Evolutionary conservation across 1,139 yeast genomes (phyloP), one percentile per base, ranked within the genome.

Genomic region (Taiozyma onychis): DNA sequence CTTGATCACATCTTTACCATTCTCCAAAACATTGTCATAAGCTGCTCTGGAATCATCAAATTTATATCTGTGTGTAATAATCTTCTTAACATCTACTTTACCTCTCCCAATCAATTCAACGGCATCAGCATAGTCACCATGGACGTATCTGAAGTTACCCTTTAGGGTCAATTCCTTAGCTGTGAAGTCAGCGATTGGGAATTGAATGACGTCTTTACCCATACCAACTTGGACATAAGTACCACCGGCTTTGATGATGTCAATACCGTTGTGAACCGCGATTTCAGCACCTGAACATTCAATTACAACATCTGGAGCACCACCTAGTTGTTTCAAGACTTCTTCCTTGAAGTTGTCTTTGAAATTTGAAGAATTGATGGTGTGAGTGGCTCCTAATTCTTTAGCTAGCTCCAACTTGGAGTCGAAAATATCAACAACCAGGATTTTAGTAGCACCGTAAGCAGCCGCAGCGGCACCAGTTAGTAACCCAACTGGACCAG

Each of bases 401-500:
- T 57, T 57, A 13, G 69, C 64, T 49, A 62, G 56, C 39, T 60
- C 58, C 43, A 68, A 51, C 48, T 66, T 68, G 8, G 58, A 48
- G 41, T 65, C 69, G 44, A 62, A 56, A 41, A 66, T 58, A 49
- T 66, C 71, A n/a, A 66, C 55, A 35, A 60, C 67, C 8, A 67
- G 54, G 5, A 68, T 65, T 16, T 62, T 59, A 2, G 83, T 72
- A 7, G 97, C 96, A 39, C 97, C 97, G 58, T 85, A 87, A 14
- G 91, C 87, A 51, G 77, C 77, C 22, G 95, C 95, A 35, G 84
- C 85, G 42, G 86, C 80, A 37, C 95, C 96, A 48, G 85, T 75
- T 54, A 90, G 73, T 47, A 90, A 70, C 39, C 97, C 97, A 54
- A 90, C 93, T 10, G 97, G 97, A 13, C 97, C 97, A 32, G 96